These are phyloP conservation scores for Acanthamoeba royreba DNA, from an alignment of 208 protist species.

Conservation along the genomic window DNA sequence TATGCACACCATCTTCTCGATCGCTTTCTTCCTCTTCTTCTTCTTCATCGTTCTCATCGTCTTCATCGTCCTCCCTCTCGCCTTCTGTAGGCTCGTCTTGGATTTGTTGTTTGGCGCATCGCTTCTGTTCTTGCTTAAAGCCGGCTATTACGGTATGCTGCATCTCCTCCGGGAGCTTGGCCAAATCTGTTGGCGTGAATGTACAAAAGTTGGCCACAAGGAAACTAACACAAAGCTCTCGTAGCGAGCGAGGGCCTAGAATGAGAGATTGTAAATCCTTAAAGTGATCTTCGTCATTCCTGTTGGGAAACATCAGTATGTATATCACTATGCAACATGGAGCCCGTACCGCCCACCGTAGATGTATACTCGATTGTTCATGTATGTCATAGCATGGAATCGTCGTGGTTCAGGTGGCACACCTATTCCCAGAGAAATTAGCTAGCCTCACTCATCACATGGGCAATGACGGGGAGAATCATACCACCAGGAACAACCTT, in stretches of 20 bases:
- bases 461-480: neutral
- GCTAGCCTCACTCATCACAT: neutral
- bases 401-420: neutral
- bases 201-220: neutral
- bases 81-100: neutral
- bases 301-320: neutral
- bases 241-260: neutral
- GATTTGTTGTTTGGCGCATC: neutral
- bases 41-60: too few species aligned
- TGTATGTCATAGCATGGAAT: neutral
- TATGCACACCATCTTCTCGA: too few species aligned
- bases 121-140: neutral
- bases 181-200: neutral
- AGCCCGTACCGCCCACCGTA: neutral
- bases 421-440: neutral
- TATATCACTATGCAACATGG: neutral
- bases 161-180: neutral
- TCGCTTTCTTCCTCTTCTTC: neutral
- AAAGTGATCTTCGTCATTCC: neutral
- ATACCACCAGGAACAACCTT: neutral
- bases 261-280: neutral
- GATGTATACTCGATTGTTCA: neutral
- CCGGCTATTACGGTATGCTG: neutral
- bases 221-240: neutral
- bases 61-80: neutral